A percentile compares a stretch with the other conserved stretches of the same genome.
Conservation (phyloP, 768 basidiomycete genomes). For the Xerocomus potaroensis region DNA sequence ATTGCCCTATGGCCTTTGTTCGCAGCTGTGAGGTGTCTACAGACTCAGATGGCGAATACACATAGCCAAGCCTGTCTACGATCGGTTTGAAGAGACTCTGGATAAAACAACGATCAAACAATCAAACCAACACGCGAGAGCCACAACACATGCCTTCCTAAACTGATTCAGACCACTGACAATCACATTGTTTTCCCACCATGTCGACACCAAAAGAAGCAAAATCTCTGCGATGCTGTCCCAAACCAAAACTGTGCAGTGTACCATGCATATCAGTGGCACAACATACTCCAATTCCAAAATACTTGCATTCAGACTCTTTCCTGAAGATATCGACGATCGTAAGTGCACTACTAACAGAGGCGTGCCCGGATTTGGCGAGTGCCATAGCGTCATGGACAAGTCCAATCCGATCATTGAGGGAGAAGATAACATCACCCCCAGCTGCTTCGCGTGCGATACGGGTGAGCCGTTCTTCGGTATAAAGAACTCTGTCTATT, state of each 20-base stretch:
- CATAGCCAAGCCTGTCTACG: constrained; percentile 74
- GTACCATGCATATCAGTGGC: constrained; percentile 1
- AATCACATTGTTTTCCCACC: constrained; percentile 76
- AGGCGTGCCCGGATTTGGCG: constrained; percentile 73
- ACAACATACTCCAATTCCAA: neutral
- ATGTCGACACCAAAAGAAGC: constrained; percentile 51
- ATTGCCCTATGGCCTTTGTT: constrained; percentile 62
- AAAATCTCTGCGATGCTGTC: constrained; percentile 60
- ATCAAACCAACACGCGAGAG: neutral
- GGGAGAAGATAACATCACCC: constrained; percentile 57
- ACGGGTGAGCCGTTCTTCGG: constrained; percentile 68
- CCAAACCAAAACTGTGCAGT: constrained; percentile 72
- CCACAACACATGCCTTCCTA: constrained; percentile 44
- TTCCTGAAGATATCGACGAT: constrained; percentile 63
- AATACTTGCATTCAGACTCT: constrained; percentile 71
- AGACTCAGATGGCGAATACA: constrained; percentile 61
- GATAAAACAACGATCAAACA: neutral
- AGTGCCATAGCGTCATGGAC: constrained; percentile 80
- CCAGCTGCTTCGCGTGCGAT: constrained; percentile 81
- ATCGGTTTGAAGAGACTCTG: constrained; percentile 70
- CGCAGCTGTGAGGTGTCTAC: constrained; percentile 68
- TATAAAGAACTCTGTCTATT: constrained; percentile 81
- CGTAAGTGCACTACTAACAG: constrained; percentile 72
- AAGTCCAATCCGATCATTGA: constrained; percentile 87
- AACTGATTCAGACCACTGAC: constrained; percentile 55